phyloP scores from a whole-genome alignment of 2,329 filamentous ascomycete species.

The Cercospora sp. region DNA sequence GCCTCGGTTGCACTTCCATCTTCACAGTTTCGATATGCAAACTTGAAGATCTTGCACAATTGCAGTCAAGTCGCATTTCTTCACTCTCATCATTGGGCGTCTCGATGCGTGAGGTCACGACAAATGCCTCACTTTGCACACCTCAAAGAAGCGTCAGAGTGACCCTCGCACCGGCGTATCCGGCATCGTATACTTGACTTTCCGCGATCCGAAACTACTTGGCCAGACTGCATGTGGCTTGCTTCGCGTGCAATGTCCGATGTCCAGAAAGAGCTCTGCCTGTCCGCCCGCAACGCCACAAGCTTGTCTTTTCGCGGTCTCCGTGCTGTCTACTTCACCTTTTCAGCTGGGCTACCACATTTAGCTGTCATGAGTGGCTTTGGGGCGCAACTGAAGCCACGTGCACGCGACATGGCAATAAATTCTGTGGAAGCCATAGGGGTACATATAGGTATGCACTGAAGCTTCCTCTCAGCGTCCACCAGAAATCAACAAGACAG shows the following conservation, averaged over 20 bases:
- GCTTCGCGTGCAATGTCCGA: background rate
- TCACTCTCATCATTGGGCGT: background rate
- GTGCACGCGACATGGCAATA: background rate
- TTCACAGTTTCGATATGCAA: background rate
- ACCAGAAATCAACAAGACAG: background rate
- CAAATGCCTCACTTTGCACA: background rate
- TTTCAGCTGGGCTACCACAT: background rate
- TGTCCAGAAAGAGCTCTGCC: background rate
- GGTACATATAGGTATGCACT: background rate
- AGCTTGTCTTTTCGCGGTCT: conserved; percentile 1
- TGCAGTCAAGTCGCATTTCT: background rate
- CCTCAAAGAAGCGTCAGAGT: background rate
- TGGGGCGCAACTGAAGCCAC: background rate
- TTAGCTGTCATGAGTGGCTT: background rate
- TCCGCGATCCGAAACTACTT: background rate
- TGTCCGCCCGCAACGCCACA: conserved; percentile 1
- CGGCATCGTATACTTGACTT: background rate
- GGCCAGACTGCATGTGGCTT: conserved; percentile 11
- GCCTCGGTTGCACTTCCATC: background rate
- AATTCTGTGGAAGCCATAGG: background rate
- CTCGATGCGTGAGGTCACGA: background rate
- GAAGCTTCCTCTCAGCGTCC: background rate
- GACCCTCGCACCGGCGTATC: background rate
- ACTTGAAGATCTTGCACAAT: background rate
- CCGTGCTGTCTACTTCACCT: conserved; percentile 3